A percentile compares a stretch with the other conserved stretches of the same genome.
phyloP scores from a whole-genome alignment of 2,329 filamentous ascomycete genomes.

The Rutstroemia sp. region DNA sequence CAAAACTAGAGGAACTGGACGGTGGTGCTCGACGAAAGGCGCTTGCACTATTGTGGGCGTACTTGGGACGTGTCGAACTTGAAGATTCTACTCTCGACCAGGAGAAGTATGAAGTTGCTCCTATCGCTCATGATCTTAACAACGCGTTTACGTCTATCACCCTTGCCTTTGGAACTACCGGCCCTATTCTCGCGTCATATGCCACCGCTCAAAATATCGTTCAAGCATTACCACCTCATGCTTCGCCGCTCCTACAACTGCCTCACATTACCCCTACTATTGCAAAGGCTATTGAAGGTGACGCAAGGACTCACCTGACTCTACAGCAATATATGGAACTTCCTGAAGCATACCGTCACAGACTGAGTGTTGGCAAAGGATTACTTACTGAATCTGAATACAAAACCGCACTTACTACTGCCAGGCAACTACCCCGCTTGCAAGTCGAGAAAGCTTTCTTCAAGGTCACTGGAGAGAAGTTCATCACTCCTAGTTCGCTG shows the following conservation, averaged over 20 bases:
- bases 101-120: slow-evolving; percentile 84
- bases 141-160: slow-evolving; percentile 82
- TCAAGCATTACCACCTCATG: slow-evolving; percentile 76
- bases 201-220: slow-evolving; percentile 78
- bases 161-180: slow-evolving; percentile 78
- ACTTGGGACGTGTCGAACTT: slow-evolving; percentile 81
- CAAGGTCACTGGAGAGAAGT: slow-evolving; percentile 93
- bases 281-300: slow-evolving; percentile 62
- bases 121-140: slow-evolving; percentile 77
- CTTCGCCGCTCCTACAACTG: slow-evolving; percentile 85
- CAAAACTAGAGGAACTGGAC: slow-evolving; percentile 72
- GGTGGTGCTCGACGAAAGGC: slow-evolving; percentile 76
- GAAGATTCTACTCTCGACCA: slow-evolving; percentile 69
- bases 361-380: slow-evolving; percentile 59
- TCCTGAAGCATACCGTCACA: slow-evolving; percentile 65
- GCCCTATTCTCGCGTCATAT: slow-evolving; percentile 76
- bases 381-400: slow-evolving; percentile 74
- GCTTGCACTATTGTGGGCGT: slow-evolving; percentile 87
- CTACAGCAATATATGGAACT: slow-evolving; percentile 87
- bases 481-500: slow-evolving; percentile 84
- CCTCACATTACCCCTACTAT: slow-evolving; percentile 71
- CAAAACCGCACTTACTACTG: slow-evolving; percentile 64
- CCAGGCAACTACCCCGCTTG: slow-evolving; percentile 75
- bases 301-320: slow-evolving; percentile 65
- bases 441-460: slow-evolving; percentile 91